Evolutionary conservation across 257 asterid species (phyloP), one percentile per base, ranked within the genome.

Genomic region (Petunia secreta): DNA sequence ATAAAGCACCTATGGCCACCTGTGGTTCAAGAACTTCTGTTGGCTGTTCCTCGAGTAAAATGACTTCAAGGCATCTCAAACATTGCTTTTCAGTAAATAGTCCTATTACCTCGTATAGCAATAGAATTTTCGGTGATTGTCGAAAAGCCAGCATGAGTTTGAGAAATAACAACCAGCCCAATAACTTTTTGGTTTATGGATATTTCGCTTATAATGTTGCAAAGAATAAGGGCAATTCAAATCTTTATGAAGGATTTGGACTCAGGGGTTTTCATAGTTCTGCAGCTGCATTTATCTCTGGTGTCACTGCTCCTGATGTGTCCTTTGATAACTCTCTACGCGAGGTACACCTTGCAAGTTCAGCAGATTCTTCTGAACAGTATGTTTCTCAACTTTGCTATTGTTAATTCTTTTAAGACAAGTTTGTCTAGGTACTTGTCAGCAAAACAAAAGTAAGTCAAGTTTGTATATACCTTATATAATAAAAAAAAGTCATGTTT

Each of bases 261-360:
- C 84, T 83, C 81, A 92, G 83, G 80, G 85, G 85, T 82, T 82
- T 87, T 60, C 85, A 85, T 76, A 75, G 86, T 59, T 89, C 91
- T 52, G 83, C 94, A 50, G 84, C 90, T 4, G 89, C 92, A 65
- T 84, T 82, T 82, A 87, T 87, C 65, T 84, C 97, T 11, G 85
- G 93, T 48, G 90, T 88, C 79, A 88, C 90, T 73, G 94, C 96
- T 68, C 92, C 90, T 54, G 97, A 90, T 63, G 89, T 91, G 82
- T 86, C 94, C n/a, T 85, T 87, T 71, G 92, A 85, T 52, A 91
- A 83, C 82, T 83, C 97, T 59, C 38, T 79, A 78, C 87, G 77
- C 40, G 92, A 86, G 76, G 92, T 86, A 36, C 89, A 77, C 10
- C 82, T 60, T 75, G 80, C 89, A 59, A 88, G 82, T 80, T 87